Conservation (phyloP, 2,329 filamentous ascomycete genomes). For the Trichophyton benhamiae region DNA sequence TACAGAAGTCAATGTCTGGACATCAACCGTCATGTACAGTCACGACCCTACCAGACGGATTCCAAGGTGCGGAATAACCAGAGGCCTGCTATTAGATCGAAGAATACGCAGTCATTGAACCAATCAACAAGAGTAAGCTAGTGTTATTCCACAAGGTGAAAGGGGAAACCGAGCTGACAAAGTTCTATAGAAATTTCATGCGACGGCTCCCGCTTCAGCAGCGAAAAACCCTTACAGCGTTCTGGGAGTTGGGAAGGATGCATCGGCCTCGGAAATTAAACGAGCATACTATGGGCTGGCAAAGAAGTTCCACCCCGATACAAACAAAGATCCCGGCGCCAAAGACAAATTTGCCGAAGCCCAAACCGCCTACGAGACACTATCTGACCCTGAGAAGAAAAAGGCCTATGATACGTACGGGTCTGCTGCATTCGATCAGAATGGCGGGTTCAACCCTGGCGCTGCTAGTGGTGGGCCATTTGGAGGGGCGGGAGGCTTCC, state of each 20-base stretch:
- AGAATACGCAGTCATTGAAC: conserved; percentile 16
- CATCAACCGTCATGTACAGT: conserved; percentile 24
- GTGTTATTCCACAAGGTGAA: background rate
- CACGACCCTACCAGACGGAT: conserved; percentile 25
- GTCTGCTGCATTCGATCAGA: conserved; percentile 57
- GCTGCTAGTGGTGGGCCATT: conserved; percentile 43
- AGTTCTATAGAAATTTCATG: conserved; percentile 30
- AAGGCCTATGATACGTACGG: conserved; percentile 87
- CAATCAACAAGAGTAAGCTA: conserved; percentile 23
- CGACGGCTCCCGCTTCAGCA: conserved; percentile 47
- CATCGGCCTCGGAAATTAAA: conserved; percentile 82
- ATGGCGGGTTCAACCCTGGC: conserved; percentile 65
- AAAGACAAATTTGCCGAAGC: conserved; percentile 93
- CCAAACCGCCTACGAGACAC: conserved; percentile 83
- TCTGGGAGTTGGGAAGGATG: conserved; percentile 69
- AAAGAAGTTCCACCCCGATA: conserved; percentile 96
- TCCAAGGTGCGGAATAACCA: conserved; percentile 18
- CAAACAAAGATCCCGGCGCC: conserved; percentile 85
- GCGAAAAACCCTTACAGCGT: conserved; percentile 82
- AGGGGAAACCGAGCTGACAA: background rate
- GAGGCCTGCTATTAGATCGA: conserved; percentile 19
- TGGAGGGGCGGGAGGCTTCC: conserved; percentile 47
- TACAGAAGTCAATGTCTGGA: conserved; percentile 26
- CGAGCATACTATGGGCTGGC: conserved; percentile 96
- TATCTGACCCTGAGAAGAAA: conserved; percentile 86